Evolutionary conservation across 2,329 filamentous ascomycete species (phyloP).

Genomic region (Alternaria sp.): DNA sequence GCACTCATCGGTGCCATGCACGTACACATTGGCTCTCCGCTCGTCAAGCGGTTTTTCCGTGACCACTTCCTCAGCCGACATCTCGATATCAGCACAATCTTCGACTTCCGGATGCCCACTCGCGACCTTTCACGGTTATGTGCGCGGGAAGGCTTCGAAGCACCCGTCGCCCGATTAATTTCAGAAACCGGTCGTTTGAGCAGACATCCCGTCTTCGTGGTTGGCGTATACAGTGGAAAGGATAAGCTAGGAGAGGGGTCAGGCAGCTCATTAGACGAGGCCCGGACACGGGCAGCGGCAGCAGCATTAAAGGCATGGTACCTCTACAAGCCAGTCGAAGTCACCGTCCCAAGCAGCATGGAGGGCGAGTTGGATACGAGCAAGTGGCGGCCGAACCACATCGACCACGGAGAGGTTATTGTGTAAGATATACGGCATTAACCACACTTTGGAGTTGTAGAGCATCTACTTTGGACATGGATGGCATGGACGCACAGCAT

Average conservation of each 20-base stretch:
- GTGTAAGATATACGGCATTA: slow-evolving; percentile 38
- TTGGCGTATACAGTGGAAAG: slow-evolving; percentile 89
- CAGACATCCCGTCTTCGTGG: slow-evolving; percentile 87
- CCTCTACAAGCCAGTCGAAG: slow-evolving; percentile 79
- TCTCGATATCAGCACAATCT: slow-evolving; percentile 78
- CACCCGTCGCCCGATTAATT: slow-evolving; percentile 84
- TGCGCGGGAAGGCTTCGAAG: slow-evolving; percentile 85
- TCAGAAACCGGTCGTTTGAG: slow-evolving; percentile 89
- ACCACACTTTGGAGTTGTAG: slow-evolving; percentile 31
- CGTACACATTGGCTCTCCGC: slow-evolving; percentile 78
- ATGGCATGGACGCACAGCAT: slow-evolving; percentile 20
- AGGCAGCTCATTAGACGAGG: slow-evolving; percentile 79
- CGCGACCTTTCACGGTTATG: slow-evolving; percentile 85
- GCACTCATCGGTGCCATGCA: slow-evolving; percentile 87
- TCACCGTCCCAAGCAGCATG: slow-evolving; percentile 61
- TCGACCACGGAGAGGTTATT: slow-evolving; percentile 67
- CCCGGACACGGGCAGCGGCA: slow-evolving; percentile 80
- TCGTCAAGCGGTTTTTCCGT: slow-evolving; percentile 83
- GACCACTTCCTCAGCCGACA: slow-evolving; percentile 84
- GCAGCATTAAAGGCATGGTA: slow-evolving; percentile 94
- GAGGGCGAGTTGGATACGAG: slow-evolving; percentile 46
- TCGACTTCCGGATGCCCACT: slow-evolving; percentile 84
- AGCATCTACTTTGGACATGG: slow-evolving; percentile 12
- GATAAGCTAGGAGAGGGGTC: slow-evolving; percentile 94
- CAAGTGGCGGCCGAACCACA: slow-evolving; percentile 63